Conservation (phyloP, 257 asterid genomes). For the Osmanthus fragrans region DNA sequence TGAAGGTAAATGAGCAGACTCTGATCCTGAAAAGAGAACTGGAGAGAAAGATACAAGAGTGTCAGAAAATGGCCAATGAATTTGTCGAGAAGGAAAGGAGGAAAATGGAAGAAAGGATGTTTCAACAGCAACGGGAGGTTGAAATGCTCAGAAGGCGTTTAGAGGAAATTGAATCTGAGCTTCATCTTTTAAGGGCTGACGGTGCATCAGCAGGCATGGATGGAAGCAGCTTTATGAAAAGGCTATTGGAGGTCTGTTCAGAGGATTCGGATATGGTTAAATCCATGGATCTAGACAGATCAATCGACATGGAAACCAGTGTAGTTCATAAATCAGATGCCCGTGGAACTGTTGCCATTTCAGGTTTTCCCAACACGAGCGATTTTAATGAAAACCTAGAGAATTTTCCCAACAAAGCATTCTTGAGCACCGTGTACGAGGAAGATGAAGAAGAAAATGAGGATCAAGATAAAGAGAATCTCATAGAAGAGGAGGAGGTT, state of each 20-base stretch:
- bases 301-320: conserved; percentile 63
- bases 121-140: conserved; percentile 60
- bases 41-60: conserved; percentile 64
- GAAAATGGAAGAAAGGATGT: conserved; percentile 68
- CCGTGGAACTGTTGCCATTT: conserved; percentile 23
- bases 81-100: conserved; percentile 66
- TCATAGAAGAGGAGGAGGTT: conserved; percentile 66
- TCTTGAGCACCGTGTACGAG: conserved; percentile 78
- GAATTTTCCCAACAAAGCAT: conserved; percentile 41
- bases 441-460: conserved; percentile 68
- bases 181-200: conserved; percentile 51
- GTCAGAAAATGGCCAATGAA: conserved; percentile 63
- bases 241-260: conserved; percentile 51
- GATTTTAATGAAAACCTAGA: conserved; percentile 35
- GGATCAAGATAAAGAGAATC: conserved; percentile 45
- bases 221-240: conserved; percentile 59
- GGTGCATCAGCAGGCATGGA: conserved; percentile 45
- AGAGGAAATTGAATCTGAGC: conserved; percentile 72
- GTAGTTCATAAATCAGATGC: conserved; percentile 31
- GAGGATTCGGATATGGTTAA: conserved; percentile 88
- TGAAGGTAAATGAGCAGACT: conserved; percentile 56
- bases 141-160: conserved; percentile 75
- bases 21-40: conserved; percentile 45
- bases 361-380: conserved; percentile 30
- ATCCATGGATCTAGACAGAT: conserved; percentile 88